Evolutionary conservation across 148 eudicot genomes (phyloP).

Genomic region (Diospyros lotus): DNA sequence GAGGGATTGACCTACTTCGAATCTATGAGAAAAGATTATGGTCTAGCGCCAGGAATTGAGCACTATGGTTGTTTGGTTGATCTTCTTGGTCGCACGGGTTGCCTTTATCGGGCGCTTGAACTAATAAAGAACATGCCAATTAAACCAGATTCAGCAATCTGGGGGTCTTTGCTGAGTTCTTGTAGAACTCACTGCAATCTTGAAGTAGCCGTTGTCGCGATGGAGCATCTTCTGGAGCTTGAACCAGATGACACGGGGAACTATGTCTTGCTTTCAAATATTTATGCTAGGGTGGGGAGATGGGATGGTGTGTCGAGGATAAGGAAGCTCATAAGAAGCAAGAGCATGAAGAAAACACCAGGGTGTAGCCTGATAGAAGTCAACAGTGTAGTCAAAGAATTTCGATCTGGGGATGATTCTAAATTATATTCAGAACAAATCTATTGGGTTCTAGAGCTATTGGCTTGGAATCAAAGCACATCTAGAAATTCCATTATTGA

Average conservation of each 20-base stretch:
- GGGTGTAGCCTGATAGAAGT: slow-evolving; percentile 31
- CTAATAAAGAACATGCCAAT: slow-evolving; percentile 26
- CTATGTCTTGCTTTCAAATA: slow-evolving; percentile 42
- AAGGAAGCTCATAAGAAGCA: slow-evolving; percentile 30
- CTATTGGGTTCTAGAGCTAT: slow-evolving; percentile 20
- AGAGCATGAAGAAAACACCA: slow-evolving; percentile 28
- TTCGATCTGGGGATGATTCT: slow-evolving; percentile 21
- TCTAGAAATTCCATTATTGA: no score
- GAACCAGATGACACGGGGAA: slow-evolving; percentile 44
- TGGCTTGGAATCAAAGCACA: slow-evolving; percentile 19
- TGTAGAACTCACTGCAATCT: slow-evolving; percentile 41
- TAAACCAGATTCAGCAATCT: slow-evolving; percentile 40
- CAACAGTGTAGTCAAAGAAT: slow-evolving; percentile 20
- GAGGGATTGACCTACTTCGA: no score
- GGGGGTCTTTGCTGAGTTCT: slow-evolving; percentile 45
- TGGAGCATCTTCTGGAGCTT: slow-evolving; percentile 33
- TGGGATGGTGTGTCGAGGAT: slow-evolving; percentile 34
- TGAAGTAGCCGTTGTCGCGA: slow-evolving; percentile 35
- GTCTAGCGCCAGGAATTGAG: slow-evolving; percentile 34
- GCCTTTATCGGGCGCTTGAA: no score
- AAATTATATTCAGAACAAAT: slow-evolving; percentile 15
- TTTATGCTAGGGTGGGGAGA: slow-evolving; percentile 36
- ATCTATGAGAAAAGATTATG: no score
- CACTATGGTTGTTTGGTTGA: slow-evolving; percentile 2
- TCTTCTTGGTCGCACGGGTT: no score